These are phyloP conservation scores for Fraxinus xanthoxyloides DNA, from an alignment of 305 asterid genomes.

Conservation along the genomic window DNA sequence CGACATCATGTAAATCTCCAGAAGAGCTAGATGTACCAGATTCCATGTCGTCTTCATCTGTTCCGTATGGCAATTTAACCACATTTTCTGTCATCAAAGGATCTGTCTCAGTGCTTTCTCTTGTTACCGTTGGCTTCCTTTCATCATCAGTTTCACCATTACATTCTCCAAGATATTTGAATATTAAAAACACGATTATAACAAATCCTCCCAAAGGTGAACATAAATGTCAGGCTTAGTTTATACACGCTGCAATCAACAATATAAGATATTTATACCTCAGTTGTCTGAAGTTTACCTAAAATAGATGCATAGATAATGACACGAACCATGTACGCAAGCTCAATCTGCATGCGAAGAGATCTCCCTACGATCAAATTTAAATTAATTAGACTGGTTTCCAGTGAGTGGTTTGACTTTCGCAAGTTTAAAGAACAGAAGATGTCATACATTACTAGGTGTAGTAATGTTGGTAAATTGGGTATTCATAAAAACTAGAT, in stretches of 20 bases:
- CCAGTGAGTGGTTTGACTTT: too few relatives aligned
- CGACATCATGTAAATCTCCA: constrained; percentile 27
- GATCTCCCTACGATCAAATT: constrained; percentile 13
- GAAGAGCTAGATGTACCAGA: constrained; percentile 17
- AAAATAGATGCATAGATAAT: constrained; percentile 8
- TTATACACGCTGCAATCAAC: too few relatives aligned
- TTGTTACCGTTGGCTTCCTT: not conserved
- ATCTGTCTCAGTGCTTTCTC: not conserved
- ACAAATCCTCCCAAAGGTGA: constrained; percentile 1
- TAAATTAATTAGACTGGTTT: too few relatives aligned
- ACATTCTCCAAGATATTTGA: constrained; percentile 20
- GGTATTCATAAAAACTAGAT: too few relatives aligned
- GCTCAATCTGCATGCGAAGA: not conserved
- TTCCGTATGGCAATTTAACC: constrained; percentile 26
- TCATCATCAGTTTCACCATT: constrained; percentile 4
- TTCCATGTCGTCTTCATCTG: constrained; percentile 16
- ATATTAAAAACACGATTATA: not conserved
- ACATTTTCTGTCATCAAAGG: constrained; percentile 20
- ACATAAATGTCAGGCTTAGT: not conserved
- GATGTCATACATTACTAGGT: too few relatives aligned
- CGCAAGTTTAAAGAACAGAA: too few relatives aligned
- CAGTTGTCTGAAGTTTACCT: constrained; percentile 12
- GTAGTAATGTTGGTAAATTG: too few relatives aligned
- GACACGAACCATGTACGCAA: not conserved
- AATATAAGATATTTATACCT: too few relatives aligned